Evolutionary conservation across 1,139 yeast species (phyloP).

Genomic region (Zygoascus hellenicus): DNA sequence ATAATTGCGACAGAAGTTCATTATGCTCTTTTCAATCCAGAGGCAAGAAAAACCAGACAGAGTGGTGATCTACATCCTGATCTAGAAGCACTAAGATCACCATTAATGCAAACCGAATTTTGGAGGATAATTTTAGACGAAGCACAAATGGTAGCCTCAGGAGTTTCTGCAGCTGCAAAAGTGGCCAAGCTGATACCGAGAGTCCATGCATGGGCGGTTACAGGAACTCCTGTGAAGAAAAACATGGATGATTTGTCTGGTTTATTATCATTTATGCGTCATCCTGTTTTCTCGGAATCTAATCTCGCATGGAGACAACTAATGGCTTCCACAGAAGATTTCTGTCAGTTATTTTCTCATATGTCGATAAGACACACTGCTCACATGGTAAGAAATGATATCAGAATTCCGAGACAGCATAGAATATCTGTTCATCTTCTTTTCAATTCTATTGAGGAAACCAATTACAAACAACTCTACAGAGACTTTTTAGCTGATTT

Average conservation of each 20-base stretch:
- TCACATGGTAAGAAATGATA: constrained; percentile 71
- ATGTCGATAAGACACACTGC: constrained; percentile 77
- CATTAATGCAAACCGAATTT: constrained; percentile 76
- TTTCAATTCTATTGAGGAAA: constrained; percentile 76
- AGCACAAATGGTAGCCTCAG: constrained; percentile 84
- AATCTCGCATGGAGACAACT: constrained; percentile 30
- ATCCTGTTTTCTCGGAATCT: constrained; percentile 53
- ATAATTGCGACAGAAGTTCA: constrained; percentile 71
- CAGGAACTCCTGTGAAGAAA: constrained; percentile 85
- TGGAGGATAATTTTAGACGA: constrained; percentile 90
- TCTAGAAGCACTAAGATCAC: constrained; percentile 45
- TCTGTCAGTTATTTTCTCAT: constrained; percentile 42
- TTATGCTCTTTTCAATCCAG: constrained; percentile 65
- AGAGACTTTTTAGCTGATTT: constrained; percentile 58
- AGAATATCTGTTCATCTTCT: constrained; percentile 64
- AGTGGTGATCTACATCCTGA: constrained; percentile 11
- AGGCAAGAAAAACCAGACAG: constrained; percentile 16
- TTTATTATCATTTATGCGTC: constrained; percentile 57
- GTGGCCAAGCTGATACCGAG: constrained; percentile 78
- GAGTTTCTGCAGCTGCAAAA: constrained; percentile 67
- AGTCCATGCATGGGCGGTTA: constrained; percentile 92
- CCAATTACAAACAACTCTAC: constrained; percentile 63
- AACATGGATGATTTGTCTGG: constrained; percentile 64
- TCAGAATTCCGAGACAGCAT: constrained; percentile 69
- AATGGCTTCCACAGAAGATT: constrained; percentile 37